These are phyloP conservation scores for Amphichorda felina DNA, from an alignment of 2,329 filamentous ascomycete genomes.

Conservation along the genomic window DNA sequence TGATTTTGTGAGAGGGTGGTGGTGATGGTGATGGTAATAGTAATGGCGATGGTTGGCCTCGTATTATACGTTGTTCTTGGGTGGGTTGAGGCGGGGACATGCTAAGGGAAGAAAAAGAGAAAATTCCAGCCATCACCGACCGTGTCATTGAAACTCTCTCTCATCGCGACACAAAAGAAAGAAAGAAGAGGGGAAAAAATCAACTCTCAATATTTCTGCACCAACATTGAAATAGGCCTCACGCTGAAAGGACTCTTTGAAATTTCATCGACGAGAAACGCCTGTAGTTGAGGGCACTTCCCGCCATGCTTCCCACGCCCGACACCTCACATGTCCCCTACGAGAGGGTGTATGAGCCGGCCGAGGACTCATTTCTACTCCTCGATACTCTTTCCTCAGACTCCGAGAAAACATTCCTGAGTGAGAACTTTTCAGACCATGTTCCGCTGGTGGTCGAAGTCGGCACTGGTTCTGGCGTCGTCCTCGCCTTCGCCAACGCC, in stretches of 20 bases:
- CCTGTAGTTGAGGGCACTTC: too few species aligned
- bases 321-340: conserved; percentile 87
- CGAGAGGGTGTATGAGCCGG: conserved; percentile 83
- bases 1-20: conserved; percentile 14
- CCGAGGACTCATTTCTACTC: conserved; percentile 90
- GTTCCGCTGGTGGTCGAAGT: conserved; percentile 67
- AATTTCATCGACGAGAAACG: too few species aligned
- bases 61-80: too few species aligned
- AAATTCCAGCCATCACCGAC: too few species aligned
- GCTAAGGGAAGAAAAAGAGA: too few species aligned
- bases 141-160: too few species aligned
- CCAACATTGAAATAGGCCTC: too few species aligned
- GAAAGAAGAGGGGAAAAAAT: too few species aligned
- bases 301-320: conserved; percentile 77
- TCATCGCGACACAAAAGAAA: too few species aligned
- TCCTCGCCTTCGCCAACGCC: conserved; percentile 78
- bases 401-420: conserved; percentile 58
- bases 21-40: neutral
- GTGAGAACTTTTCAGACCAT: conserved; percentile 41
- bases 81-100: neutral
- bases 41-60: neutral
- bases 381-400: conserved; percentile 77
- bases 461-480: conserved; percentile 83
- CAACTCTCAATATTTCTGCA: too few species aligned
- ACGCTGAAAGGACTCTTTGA: too few species aligned